Percentiles rank a stretch among this genome's conserved stretches.
Conservation (phyloP, 345 rosid genomes). For the Chamaenerion angustifolium region DNA sequence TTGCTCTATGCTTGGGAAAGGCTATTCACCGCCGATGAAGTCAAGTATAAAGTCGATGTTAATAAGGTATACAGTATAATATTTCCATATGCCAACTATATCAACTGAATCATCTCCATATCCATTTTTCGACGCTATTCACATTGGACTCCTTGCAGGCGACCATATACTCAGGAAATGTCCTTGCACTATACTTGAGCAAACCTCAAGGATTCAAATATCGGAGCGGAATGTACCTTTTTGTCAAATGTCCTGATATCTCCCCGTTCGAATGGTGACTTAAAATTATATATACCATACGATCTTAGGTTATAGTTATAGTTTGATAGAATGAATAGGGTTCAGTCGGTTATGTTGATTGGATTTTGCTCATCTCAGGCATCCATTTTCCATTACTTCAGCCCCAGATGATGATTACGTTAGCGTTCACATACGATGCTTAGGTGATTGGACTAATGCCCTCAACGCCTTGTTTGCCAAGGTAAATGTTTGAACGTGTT, state of each 20-base stretch:
- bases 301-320: not conserved
- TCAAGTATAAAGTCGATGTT: slow-evolving; percentile 36
- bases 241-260: slow-evolving; percentile 71
- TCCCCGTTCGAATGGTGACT: slow-evolving; percentile 69
- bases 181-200: slow-evolving; percentile 73
- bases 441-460: slow-evolving; percentile 78
- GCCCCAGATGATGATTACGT: slow-evolving; percentile 75
- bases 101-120: not conserved
- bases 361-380: slow-evolving; percentile 32
- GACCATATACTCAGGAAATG: slow-evolving; percentile 72
- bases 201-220: slow-evolving; percentile 75
- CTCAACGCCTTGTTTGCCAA: too few relatives aligned
- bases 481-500: too few relatives aligned
- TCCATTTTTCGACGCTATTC: not conserved
- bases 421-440: slow-evolving; percentile 70
- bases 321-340: not conserved
- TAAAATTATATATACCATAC: not conserved
- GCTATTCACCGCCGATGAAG: slow-evolving; percentile 31
- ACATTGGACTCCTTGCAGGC: slow-evolving; percentile 33
- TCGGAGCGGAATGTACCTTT: slow-evolving; percentile 90
- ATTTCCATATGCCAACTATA: slow-evolving; percentile 1
- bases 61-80: slow-evolving; percentile 63
- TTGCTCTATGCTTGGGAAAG: slow-evolving; percentile 54
- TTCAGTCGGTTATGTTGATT: not conserved
- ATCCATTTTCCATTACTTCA: slow-evolving; percentile 91